Evolutionary conservation across 495 filamentous ascomycete species (phyloP), one percentile per base, ranked within the genome.

Genomic region (Cudoniella acicularis): DNA sequence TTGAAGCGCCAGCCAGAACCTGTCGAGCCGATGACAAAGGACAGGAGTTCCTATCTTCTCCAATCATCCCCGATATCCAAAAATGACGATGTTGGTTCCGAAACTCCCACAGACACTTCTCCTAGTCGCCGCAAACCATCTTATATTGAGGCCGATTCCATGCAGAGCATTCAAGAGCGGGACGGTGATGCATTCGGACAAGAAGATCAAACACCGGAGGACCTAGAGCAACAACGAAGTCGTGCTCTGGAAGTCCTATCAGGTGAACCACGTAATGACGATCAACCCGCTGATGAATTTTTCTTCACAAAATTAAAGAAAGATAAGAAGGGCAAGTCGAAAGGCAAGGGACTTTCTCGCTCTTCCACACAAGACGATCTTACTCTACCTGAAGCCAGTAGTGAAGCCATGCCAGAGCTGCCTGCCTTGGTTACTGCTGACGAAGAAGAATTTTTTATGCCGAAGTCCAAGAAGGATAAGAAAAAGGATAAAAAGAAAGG

Each of bases 31-130:
- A 62, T 59, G 47, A 59, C 59, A 0, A 71, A 69, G 56, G 68
- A 65, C 47, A 60, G 64, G 56, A 73, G 61, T 58, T 69, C 62
- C 10, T 71, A 65, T 63, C 52, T 67, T 2, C 61, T 61, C 23
- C 63, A 69, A 48, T 71, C 72, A 20, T 64, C 69, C 17, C 68
- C 75, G 20, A 63, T 67, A 41, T 59, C 70, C 13, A 64, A 49
- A 21, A 54, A 59, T 22, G 63, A 64, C 3, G 58, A 69, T 61
- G 42, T 50, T 18, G 54, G 67, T 26, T 49, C 61, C 45, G 47
- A 53, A 23, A 60, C 40, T 22, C 42, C 10, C 2, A 49, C 55
- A 22, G 9, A 48, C 2, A 53, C 52, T 4, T 63, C 60, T 3
- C 56, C 64, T 54, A 26, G 26, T 3, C 51, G 49, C 18, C 40